phyloP scores from a whole-genome alignment of 2,329 filamentous ascomycete species.

The Cladorrhinum sp. region DNA sequence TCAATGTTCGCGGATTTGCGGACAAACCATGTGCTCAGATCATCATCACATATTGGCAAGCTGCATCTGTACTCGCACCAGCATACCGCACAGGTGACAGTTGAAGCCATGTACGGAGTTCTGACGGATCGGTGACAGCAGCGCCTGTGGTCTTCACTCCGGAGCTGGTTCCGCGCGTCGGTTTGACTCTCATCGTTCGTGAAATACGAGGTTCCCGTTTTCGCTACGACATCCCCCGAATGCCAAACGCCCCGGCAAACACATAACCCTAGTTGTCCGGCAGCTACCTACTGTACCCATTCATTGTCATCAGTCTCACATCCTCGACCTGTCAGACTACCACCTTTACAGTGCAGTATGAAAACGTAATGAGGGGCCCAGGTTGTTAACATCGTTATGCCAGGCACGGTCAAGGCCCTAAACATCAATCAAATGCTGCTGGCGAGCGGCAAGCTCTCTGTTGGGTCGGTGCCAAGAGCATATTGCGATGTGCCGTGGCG shows the following conservation, averaged over 20 bases:
- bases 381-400: neutral
- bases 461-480: conserved; percentile 1
- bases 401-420: neutral
- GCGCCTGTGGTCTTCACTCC: too few species aligned
- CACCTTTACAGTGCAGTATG: neutral
- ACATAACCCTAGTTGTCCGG: neutral
- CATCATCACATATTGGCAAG: too few species aligned
- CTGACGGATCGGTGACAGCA: too few species aligned
- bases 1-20: too few species aligned
- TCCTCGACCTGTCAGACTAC: neutral
- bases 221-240: conserved; percentile 7
- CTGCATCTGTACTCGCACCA: too few species aligned
- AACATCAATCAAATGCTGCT: neutral
- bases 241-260: neutral
- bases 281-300: neutral
- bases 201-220: conserved; percentile 4
- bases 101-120: too few species aligned
- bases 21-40: too few species aligned
- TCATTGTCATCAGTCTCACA: neutral
- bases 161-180: too few species aligned
- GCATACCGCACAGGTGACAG: too few species aligned
- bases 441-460: neutral
- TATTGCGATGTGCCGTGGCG: conserved; percentile 5
- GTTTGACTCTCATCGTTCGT: too few species aligned
- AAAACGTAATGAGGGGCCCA: neutral